phyloP scores from a whole-genome alignment of 305 asterid genomes.

The Solanum hybrid region DNA sequence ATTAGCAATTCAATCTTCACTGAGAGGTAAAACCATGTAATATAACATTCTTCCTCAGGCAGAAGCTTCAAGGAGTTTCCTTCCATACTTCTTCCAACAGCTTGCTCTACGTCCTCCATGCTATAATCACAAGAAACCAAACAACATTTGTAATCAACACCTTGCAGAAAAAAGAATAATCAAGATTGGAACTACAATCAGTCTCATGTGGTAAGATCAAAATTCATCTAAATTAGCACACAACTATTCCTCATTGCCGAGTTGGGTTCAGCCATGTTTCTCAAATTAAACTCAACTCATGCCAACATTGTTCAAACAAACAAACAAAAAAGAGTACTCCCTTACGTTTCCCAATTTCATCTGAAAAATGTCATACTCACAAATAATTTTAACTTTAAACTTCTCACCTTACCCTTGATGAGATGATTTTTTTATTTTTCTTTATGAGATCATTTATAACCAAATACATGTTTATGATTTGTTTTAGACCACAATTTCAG shows the following conservation, averaged over 20 bases:
- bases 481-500: not conserved
- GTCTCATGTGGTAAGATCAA: not conserved
- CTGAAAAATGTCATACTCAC: not conserved
- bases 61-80: slow-evolving; percentile 12
- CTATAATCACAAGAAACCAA: slow-evolving; percentile 26
- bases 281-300: not conserved
- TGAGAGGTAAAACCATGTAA: slow-evolving; percentile 30
- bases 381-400: not conserved
- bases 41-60: slow-evolving; percentile 21
- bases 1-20: slow-evolving; percentile 19
- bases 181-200: not conserved
- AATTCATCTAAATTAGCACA: not conserved
- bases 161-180: not conserved
- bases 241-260: not conserved
- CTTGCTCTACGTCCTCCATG: slow-evolving; percentile 30
- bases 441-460: not conserved
- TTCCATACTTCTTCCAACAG: slow-evolving; percentile 34
- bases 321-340: not conserved
- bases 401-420: not conserved
- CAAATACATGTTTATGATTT: not conserved
- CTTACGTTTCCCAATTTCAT: not conserved
- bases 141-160: not conserved
- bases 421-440: not conserved
- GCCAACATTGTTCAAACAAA: not conserved
- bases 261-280: not conserved